Evolutionary conservation across 1,139 yeast genomes (phyloP).

Genomic region (Saccharomycopsis hybrid): DNA sequence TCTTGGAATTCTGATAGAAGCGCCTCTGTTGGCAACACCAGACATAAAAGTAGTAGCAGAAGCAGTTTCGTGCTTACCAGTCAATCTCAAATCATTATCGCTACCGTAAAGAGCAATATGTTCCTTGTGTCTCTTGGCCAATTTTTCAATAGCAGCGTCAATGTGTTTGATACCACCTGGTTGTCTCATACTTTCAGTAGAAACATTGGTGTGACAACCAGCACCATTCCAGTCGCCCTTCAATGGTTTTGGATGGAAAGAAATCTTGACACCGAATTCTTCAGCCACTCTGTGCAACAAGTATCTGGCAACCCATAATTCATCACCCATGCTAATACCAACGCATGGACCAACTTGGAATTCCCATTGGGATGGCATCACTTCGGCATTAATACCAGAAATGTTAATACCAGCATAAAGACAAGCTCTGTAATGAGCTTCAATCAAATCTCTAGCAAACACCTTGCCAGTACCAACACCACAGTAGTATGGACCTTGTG

Average conservation of each 20-base stretch:
- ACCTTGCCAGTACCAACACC: slow-evolving; percentile 99
- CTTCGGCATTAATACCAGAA: slow-evolving; percentile 98
- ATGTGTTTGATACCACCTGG: slow-evolving; percentile 96
- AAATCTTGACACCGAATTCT: slow-evolving; percentile 97
- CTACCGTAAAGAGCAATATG: slow-evolving; percentile 93
- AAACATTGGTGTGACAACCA: slow-evolving; percentile 98
- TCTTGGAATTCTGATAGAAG: slow-evolving; percentile 97
- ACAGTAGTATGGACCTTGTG: slow-evolving; percentile 99
- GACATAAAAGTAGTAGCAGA: slow-evolving; percentile 83
- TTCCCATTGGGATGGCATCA: slow-evolving; percentile 99
- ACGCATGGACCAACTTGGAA: slow-evolving; percentile 98
- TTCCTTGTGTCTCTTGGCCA: slow-evolving; percentile 94
- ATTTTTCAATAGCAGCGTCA: slow-evolving; percentile 87
- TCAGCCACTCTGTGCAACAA: slow-evolving; percentile 92
- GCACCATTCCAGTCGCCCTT: slow-evolving; percentile 99
- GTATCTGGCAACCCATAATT: slow-evolving; percentile 94
- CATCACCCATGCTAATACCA: slow-evolving; percentile 96
- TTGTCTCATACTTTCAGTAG: slow-evolving; percentile 83
- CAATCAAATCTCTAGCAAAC: slow-evolving; percentile 95
- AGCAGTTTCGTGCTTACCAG: slow-evolving; percentile 99
- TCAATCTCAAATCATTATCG: slow-evolving; percentile 90
- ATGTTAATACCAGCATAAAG: slow-evolving; percentile 83
- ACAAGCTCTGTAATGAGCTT: slow-evolving; percentile 99
- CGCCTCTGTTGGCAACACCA: slow-evolving; percentile 99
- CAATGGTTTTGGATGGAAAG: slow-evolving; percentile 98